These are phyloP conservation scores for Scheffersomyces insectosa DNA, from an alignment of 1,139 yeast species.

Conservation along the genomic window DNA sequence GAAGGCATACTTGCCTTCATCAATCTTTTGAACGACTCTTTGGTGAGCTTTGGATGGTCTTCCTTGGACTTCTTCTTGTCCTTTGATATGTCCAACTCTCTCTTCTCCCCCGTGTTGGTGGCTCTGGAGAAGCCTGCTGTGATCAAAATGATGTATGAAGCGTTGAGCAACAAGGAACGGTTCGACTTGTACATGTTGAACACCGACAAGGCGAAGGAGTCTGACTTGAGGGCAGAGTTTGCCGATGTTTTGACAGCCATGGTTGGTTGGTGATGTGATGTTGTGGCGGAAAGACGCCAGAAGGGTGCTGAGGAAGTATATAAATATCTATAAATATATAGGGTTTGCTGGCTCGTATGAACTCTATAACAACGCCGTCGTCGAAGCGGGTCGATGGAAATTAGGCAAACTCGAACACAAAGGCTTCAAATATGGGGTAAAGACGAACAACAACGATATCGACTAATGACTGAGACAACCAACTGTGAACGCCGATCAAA, in stretches of 20 bases:
- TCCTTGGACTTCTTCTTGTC: constrained; percentile 8
- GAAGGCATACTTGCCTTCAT: constrained; percentile 44
- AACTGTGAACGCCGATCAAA: no score
- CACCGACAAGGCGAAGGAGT: constrained; percentile 19
- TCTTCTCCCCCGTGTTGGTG: constrained; percentile 27
- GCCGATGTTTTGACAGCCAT: constrained; percentile 1
- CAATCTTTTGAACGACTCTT: constrained; percentile 33
- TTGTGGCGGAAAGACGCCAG: no score
- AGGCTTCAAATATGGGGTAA: no score
- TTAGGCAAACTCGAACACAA: no score
- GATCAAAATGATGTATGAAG: constrained; percentile 48
- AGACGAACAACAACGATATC: no score
- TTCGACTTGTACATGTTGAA: constrained; percentile 44
- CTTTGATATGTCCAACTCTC: constrained; percentile 7
- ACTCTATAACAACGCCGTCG: no score
- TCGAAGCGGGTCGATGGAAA: no score
- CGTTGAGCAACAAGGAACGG: constrained; percentile 48
- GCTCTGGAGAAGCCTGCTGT: constrained; percentile 51
- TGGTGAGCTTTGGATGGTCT: constrained; percentile 30
- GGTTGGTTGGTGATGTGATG: background rate
- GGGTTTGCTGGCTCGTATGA: no score
- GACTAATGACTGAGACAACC: no score
- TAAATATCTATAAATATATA: no score
- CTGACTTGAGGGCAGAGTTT: constrained; percentile 5
- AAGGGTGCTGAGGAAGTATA: no score